Conservation (phyloP, 441 rosid species). For the Populus hybrid region DNA sequence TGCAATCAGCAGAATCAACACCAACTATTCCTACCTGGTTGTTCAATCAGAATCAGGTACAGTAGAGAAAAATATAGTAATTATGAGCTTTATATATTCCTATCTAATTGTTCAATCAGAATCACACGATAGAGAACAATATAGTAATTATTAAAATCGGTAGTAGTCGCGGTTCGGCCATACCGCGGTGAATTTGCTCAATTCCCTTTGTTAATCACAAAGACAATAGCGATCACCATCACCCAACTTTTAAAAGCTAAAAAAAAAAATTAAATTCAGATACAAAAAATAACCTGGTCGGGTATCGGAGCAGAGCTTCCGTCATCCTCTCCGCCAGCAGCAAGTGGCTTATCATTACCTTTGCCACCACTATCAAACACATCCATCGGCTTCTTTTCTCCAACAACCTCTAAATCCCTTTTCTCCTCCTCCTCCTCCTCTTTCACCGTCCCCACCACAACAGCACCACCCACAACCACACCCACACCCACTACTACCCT, state of each 20-base stretch:
- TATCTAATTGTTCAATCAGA: too few species aligned
- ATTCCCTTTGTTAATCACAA: too few species aligned
- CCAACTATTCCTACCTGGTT: too few species aligned
- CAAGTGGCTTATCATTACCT: conserved; percentile 39
- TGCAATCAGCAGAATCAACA: too few species aligned
- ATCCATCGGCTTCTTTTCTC: conserved; percentile 47
- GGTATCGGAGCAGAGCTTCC: conserved; percentile 56
- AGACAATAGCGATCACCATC: too few species aligned
- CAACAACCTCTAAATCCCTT: neutral
- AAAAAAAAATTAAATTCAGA: neutral
- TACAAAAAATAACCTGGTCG: conserved; percentile 37
- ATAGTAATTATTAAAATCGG: too few species aligned
- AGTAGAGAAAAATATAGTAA: too few species aligned
- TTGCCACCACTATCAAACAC: conserved; percentile 35
- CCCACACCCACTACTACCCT: conserved; percentile 3
- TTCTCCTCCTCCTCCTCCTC: conserved; percentile 34
- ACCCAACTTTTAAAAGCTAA: neutral
- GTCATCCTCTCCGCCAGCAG: conserved; percentile 54
- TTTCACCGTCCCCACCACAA: conserved; percentile 12
- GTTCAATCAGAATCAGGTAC: too few species aligned
- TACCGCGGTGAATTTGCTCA: too few species aligned
- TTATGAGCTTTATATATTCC: too few species aligned
- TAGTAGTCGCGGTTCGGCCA: too few species aligned
- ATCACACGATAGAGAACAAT: too few species aligned
- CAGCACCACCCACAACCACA: neutral